These are phyloP conservation scores for Ceratocystis cubensis DNA, from an alignment of 2,329 filamentous ascomycete species.

Conservation along the genomic window DNA sequence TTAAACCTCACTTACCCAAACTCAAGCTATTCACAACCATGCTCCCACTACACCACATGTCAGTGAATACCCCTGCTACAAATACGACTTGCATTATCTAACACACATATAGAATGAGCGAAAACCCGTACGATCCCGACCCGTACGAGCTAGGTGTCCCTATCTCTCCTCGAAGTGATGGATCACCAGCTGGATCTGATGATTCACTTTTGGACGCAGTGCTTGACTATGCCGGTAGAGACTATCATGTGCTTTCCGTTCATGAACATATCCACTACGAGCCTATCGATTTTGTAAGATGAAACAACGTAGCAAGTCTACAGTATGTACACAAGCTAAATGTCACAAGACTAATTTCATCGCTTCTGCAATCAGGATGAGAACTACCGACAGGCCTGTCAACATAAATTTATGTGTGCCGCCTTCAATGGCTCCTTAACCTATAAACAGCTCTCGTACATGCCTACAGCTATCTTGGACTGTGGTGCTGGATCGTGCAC, in stretches of 20 bases:
- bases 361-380: background rate
- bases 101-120: background rate
- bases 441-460: background rate
- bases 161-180: background rate
- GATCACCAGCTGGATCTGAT: background rate
- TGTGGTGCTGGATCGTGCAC: constrained; percentile 17
- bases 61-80: background rate
- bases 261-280: constrained; percentile 15
- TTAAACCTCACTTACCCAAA: background rate
- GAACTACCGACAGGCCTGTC: background rate
- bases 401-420: constrained; percentile 13
- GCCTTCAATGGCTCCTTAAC: constrained; percentile 11
- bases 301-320: background rate
- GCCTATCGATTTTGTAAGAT: constrained; percentile 17
- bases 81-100: background rate
- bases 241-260: constrained; percentile 7
- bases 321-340: background rate
- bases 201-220: background rate
- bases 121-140: background rate
- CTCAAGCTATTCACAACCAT: background rate
- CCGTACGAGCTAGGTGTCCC: background rate
- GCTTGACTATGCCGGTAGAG: constrained; percentile 2
- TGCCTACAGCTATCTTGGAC: constrained; percentile 12
- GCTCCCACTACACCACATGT: background rate
- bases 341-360: background rate